Evolutionary conservation across 345 rosid genomes (phyloP), one percentile per base, ranked within the genome.

Genomic region (Gossypium bickii): DNA sequence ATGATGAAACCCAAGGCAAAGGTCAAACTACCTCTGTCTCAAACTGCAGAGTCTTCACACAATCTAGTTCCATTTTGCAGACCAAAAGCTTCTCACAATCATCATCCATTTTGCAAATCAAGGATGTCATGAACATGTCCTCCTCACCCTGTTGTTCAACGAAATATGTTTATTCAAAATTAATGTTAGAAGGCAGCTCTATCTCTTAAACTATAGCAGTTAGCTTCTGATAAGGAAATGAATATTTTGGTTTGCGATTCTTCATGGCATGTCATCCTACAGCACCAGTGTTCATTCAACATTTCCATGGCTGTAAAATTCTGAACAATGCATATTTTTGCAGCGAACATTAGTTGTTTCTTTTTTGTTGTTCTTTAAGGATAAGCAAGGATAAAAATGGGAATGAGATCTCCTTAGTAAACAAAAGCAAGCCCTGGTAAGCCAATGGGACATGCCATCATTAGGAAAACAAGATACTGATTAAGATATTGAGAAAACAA

Each of bases 21-120:
- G 71, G 41, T 74, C 38, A 68, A 64, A 15, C 61, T 81, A 95
- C 98, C 97, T 93, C 97, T 16, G 98, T 91, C 77, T 95, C 94
- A 76, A 93, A 95, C 62, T 84, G 93, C 80, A 93, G 87, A 68
- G 89, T 91, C 86, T 88, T 95, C 73, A 86, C 89, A 78, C 96
- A 95, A 76, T 91, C 98, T 77, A 87, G 77, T 80, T 93, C 98
- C 90, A 89, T 79, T 83, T 88, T 91, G 91, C 97, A 95, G 80
- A 93, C 87, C 66, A 95, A 85, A 79, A 90, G 88, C 88, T 88
- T 93, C 86, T 90, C 85, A 75, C 93, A 93, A 75, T 89, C 92
- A 74, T 77, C 81, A 79, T 86, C 92, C 85, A 93, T 82, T 16
- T 85, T 90, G 88, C 99, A 90, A 83, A 93, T 95, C 84, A 95